Percentiles rank a stretch among this genome's conserved stretches.
These are phyloP conservation scores for Fusarium robinianum DNA, from an alignment of 2,329 filamentous ascomycete genomes.

Conservation along the genomic window DNA sequence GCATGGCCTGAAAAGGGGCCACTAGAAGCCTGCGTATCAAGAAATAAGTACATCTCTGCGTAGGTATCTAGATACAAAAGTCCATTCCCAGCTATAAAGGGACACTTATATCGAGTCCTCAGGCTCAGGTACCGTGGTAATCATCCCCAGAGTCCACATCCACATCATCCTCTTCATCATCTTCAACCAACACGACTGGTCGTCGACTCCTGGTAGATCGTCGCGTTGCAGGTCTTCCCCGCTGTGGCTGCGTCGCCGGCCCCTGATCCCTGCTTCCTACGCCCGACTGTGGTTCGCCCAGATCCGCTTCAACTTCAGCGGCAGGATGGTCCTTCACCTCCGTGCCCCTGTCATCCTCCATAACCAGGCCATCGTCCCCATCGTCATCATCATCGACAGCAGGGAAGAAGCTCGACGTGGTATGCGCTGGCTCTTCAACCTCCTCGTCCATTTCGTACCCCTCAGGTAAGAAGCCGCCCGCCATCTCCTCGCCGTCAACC, in stretches of 20 bases:
- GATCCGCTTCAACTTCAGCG: not conserved
- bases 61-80: no score
- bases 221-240: constrained; percentile 8
- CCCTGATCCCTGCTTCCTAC: not conserved
- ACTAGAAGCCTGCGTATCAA: no score
- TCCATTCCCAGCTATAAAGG: no score
- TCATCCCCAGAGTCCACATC: constrained; percentile 14
- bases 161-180: constrained; percentile 17
- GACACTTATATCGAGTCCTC: no score
- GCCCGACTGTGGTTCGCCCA: not conserved
- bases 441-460: constrained; percentile 56
- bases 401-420: constrained; percentile 55
- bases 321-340: constrained; percentile 3
- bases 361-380: constrained; percentile 40
- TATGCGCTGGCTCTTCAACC: constrained; percentile 36
- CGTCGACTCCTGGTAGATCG: constrained; percentile 28
- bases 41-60: no score
- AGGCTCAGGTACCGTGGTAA: no score
- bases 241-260: not conserved
- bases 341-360: constrained; percentile 36
- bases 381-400: constrained; percentile 50
- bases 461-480: constrained; percentile 65
- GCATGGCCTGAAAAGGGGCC: no score
- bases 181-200: constrained; percentile 14
- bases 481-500: constrained; percentile 55